phyloP scores from a whole-genome alignment of 2,329 filamentous ascomycete species.

The Colletotrichum sp. region DNA sequence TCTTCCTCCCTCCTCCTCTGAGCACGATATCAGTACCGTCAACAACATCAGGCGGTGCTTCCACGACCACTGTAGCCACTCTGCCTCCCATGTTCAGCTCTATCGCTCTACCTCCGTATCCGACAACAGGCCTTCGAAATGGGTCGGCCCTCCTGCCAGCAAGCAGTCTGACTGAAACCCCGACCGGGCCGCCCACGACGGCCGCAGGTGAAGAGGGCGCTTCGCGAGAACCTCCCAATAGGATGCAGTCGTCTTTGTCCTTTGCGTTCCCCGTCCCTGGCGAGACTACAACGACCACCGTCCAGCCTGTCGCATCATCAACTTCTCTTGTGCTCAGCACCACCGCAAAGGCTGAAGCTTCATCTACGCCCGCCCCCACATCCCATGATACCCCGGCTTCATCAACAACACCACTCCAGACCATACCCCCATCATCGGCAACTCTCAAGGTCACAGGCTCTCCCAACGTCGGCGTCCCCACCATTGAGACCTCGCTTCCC shows the following conservation, averaged over 20 bases:
- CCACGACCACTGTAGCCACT: not conserved
- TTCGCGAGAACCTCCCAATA: not conserved
- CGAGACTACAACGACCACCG: not conserved
- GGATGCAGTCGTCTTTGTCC: slow-evolving; percentile 3
- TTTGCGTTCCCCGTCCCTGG: slow-evolving; percentile 10
- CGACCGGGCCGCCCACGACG: not conserved
- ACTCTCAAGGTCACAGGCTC: slow-evolving; percentile 33
- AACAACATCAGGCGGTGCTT: not conserved
- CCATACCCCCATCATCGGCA: not conserved
- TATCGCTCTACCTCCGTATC: not conserved
- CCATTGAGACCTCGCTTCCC: slow-evolving; percentile 38
- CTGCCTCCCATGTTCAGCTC: slow-evolving; percentile 13
- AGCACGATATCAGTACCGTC: not conserved
- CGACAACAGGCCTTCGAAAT: not conserved
- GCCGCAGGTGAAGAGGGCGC: not conserved
- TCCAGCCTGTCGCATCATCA: not conserved
- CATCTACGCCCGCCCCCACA: not conserved
- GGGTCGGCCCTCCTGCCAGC: not conserved
- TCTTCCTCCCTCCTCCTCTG: not conserved
- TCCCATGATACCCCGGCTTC: not conserved
- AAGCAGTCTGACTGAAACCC: not conserved
- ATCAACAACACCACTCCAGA: not conserved
- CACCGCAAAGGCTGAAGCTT: not conserved
- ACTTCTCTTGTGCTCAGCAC: not conserved
- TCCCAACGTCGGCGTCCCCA: slow-evolving; percentile 45